A percentile compares a stretch with the other conserved stretches of the same genome.
Conservation (phyloP, 192 early-diverging fungal species). For the Jimgerdemannia lactiflua region DNA sequence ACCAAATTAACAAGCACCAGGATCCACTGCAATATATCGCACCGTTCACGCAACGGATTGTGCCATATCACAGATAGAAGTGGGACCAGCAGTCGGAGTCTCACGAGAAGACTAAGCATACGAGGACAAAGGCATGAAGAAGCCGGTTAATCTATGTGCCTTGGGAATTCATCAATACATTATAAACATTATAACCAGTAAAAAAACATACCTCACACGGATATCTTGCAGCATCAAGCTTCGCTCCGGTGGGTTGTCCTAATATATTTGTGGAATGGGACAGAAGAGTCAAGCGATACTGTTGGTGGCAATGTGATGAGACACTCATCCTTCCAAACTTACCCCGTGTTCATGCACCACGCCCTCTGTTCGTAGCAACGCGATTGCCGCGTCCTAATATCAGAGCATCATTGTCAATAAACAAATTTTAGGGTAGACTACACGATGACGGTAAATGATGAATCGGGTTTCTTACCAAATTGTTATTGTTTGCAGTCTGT, state of each 20-base stretch:
- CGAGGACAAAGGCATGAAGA: conserved; percentile 1
- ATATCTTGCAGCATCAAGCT: conserved; percentile 28
- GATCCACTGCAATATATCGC: conserved; percentile 40
- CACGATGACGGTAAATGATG: too few species aligned
- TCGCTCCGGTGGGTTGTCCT: background rate
- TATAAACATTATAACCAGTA: background rate
- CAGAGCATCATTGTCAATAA: background rate
- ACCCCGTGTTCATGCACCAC: conserved; percentile 4
- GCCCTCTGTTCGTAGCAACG: conserved; percentile 21
- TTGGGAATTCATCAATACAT: too few species aligned
- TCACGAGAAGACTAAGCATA: conserved; percentile 34
- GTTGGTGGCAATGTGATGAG: too few species aligned
- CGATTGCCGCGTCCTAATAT: conserved; percentile 26
- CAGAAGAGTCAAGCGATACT: too few species aligned
- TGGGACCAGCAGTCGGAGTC: conserved; percentile 42
- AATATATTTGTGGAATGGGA: too few species aligned
- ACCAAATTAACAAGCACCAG: conserved; percentile 38
- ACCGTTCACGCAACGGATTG: conserved; percentile 35
- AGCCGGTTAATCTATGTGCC: too few species aligned
- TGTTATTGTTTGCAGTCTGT: conserved; percentile 21
- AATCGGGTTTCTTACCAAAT: conserved; percentile 16
- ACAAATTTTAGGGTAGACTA: too few species aligned
- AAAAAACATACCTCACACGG: conserved; percentile 19
- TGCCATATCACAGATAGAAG: conserved; percentile 47
- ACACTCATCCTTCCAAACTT: too few species aligned